Conservation (phyloP, 2,329 filamentous ascomycete species). For the Fusarium incarnatum region DNA sequence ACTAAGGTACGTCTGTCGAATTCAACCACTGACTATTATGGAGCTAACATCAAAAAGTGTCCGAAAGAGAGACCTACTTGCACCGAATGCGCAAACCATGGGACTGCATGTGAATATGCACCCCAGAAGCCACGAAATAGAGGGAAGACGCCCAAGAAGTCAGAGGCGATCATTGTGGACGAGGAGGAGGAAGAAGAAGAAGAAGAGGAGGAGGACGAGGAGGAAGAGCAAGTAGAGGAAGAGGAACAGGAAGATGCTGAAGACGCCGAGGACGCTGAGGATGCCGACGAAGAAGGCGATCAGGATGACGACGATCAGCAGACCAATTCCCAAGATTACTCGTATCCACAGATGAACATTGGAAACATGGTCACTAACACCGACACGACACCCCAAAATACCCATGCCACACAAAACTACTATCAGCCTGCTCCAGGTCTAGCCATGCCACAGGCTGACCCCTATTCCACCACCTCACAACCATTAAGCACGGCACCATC, state of each 20-base stretch:
- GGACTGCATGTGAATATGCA: constrained; percentile 55
- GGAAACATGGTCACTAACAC: constrained; percentile 45
- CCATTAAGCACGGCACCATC: constrained; percentile 27
- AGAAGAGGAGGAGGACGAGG: constrained; percentile 32
- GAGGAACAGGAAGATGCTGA: constrained; percentile 26
- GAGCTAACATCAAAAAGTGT: constrained; percentile 49
- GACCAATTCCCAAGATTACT: constrained; percentile 35
- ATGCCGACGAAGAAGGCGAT: constrained; percentile 24
- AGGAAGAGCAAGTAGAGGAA: constrained; percentile 20
- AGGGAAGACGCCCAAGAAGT: constrained; percentile 34
- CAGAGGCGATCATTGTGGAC: constrained; percentile 22
- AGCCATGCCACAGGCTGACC: constrained; percentile 43
- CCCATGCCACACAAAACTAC: constrained; percentile 40
- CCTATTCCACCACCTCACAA: constrained; percentile 31
- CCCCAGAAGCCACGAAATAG: constrained; percentile 46
- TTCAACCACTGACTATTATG: neutral
- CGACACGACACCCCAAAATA: constrained; percentile 37
- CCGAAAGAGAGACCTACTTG: constrained; percentile 56
- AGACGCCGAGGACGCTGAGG: constrained; percentile 8
- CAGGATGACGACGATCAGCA: constrained; percentile 27
- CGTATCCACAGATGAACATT: constrained; percentile 48
- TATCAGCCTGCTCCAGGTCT: constrained; percentile 47
- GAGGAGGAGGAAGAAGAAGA: constrained; percentile 32
- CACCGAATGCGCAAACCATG: constrained; percentile 50
- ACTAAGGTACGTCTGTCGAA: constrained; percentile 51